Conservation (phyloP, 768 basidiomycete species). For the Mycena leptocephala region DNA sequence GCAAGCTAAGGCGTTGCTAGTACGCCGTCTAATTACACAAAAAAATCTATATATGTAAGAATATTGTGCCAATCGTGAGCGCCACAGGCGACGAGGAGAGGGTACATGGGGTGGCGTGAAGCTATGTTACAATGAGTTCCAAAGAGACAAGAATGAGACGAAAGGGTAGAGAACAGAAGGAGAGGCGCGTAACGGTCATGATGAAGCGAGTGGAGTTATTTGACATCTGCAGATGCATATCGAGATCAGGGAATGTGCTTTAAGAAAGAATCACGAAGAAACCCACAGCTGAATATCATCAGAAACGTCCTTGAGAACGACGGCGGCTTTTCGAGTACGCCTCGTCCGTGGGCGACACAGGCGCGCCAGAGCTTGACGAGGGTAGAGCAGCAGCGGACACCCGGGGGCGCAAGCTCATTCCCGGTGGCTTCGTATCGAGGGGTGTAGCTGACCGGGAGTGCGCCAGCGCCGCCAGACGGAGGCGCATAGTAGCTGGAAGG, state of each 20-base stretch:
- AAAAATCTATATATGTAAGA: not conserved
- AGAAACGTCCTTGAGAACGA: not conserved
- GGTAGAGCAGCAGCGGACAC: not conserved
- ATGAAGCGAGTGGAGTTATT: not conserved
- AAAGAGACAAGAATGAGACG: not conserved
- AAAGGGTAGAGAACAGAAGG: not conserved
- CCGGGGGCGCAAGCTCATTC: constrained; percentile 13
- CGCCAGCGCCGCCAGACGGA: not conserved
- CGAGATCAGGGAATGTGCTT: not conserved
- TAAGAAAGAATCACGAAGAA: not conserved
- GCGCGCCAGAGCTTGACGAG: not conserved
- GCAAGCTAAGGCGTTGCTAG: not conserved
- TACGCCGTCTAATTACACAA: constrained; percentile 4
- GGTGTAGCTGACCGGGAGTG: constrained; percentile 14
- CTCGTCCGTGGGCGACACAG: constrained; percentile 26
- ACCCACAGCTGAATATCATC: not conserved
- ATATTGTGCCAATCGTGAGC: not conserved
- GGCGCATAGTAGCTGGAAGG: constrained; percentile 12
- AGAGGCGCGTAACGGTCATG: not conserved
- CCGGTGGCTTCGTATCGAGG: not conserved
- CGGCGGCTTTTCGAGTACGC: constrained; percentile 21
- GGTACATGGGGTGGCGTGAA: not conserved
- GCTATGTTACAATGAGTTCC: constrained; percentile 1
- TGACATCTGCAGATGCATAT: not conserved
- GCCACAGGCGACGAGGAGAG: not conserved